Evolutionary conservation across 495 filamentous ascomycete species (phyloP), one percentile per base, ranked within the genome.

Genomic region (Penicillium egyptiacum): DNA sequence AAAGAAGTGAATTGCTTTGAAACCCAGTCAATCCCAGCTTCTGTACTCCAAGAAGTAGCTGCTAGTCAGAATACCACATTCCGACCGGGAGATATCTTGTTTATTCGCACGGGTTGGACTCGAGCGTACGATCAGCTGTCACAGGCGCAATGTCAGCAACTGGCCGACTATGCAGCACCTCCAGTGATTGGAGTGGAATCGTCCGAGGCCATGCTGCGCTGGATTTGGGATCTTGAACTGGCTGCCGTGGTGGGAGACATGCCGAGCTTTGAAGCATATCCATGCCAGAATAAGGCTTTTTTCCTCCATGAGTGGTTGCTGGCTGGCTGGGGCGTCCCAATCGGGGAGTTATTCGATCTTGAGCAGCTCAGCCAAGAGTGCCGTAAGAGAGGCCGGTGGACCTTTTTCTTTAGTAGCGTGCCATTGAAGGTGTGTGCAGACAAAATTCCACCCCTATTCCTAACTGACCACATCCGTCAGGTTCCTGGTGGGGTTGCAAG

Each of bases 271-370:
- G 81, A 85, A 56, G 62, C 60, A 20, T 65, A 58, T 41, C 77
- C 77, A 5, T 67, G 64, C 22, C 56, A 65, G 25, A 60, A 63
- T 41, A 31, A 61, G 31, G 61, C 64, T 16, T 59, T 64, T 12
- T 67, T 60, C 12, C 56, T 85, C 50, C 82, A 84, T 65, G 73
- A 85, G 59, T 82, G 75, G 75, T 59, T 81, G 28, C 61, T 85
- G 25, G 76, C 70, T 4, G 78, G 78, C 8, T 86, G 80, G 81
- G 83, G 83, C 3, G 55, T 77, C 56, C 82, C 82, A 4, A 82
- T 86, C 61, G 82, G 82, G 1, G 83, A 86, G 70, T 62, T 84
- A 58, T 85, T 83, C 67, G 79, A 85, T 68, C 58, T 84, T 39
- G 80, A 84, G 69, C 63, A 62, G 35, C 62, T 85, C 59, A 63